Evolutionary conservation across 352 stramenopile species (phyloP).

Genomic region (Thraustochytrium striatum): DNA sequence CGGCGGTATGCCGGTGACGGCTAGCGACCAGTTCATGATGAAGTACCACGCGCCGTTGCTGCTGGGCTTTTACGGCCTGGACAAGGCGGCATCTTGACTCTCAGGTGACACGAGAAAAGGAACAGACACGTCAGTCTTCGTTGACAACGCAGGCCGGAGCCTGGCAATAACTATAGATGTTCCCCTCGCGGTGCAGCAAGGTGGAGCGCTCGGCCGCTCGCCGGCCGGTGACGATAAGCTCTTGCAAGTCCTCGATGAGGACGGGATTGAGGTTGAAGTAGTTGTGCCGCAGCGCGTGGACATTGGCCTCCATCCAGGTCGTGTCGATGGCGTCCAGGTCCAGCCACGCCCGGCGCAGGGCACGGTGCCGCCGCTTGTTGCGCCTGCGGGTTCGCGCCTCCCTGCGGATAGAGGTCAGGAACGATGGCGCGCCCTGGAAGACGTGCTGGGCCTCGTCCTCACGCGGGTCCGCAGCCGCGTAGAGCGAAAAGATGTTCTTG

Average conservation of each 20-base stretch:
- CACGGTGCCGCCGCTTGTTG: neutral
- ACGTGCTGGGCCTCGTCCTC: constrained; percentile 7
- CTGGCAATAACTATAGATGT: constrained; percentile 57
- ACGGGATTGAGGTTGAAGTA: constrained; percentile 79
- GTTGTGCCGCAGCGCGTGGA: constrained; percentile 72
- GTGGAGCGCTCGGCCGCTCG: constrained; percentile 53
- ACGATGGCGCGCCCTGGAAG: neutral
- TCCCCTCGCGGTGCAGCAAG: constrained; percentile 54
- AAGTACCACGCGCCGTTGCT: no score
- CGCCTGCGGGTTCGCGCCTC: neutral
- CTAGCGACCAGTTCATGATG: no score
- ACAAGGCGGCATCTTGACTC: no score
- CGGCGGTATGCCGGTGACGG: no score
- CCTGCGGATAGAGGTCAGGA: neutral
- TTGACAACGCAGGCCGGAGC: constrained; percentile 55
- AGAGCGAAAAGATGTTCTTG: constrained; percentile 48
- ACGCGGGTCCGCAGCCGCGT: neutral
- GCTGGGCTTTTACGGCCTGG: no score
- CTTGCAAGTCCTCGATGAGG: constrained; percentile 60
- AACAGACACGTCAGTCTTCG: constrained; percentile 40
- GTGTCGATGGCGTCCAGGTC: constrained; percentile 80
- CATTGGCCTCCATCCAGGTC: constrained; percentile 76
- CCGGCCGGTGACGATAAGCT: constrained; percentile 55
- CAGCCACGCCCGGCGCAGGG: constrained; percentile 57
- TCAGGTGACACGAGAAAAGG: no score